A percentile compares a stretch with the other conserved stretches of the same genome.
Conservation (phyloP, 768 basidiomycete genomes). For the Naganishia friedmannii region DNA sequence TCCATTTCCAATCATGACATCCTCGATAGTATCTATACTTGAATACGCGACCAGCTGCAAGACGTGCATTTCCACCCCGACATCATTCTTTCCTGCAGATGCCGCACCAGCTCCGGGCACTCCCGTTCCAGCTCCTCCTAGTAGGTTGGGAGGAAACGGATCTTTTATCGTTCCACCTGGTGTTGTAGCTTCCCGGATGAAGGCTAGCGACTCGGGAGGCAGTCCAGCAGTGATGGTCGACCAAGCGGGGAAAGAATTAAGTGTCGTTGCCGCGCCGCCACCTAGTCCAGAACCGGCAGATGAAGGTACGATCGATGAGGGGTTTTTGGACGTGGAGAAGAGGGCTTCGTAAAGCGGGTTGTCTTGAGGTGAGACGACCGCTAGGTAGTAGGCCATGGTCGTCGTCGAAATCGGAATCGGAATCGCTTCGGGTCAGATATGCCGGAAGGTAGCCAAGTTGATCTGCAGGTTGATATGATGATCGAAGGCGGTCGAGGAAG, state of each 20-base stretch:
- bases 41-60: constrained; percentile 99
- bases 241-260: constrained; percentile 35
- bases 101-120: background rate
- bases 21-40: constrained; percentile 90
- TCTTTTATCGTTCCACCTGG: constrained; percentile 7
- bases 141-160: constrained; percentile 17
- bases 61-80: constrained; percentile 79
- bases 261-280: constrained; percentile 17
- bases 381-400: constrained; percentile 54
- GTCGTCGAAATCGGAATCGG: too few relatives aligned
- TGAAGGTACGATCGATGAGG: constrained; percentile 11
- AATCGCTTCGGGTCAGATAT: background rate
- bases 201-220: background rate
- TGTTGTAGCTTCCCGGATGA: constrained; percentile 14
- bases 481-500: too few relatives aligned
- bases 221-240: constrained; percentile 30
- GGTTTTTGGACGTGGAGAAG: constrained; percentile 46
- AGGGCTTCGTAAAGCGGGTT: constrained; percentile 54
- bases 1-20: constrained; percentile 60
- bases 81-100: constrained; percentile 63
- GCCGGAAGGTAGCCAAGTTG: background rate
- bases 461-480: too few relatives aligned
- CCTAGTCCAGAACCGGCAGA: constrained; percentile 7
- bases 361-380: constrained; percentile 55
- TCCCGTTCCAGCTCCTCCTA: constrained; percentile 28